A percentile compares a stretch with the other conserved stretches of the same genome.
phyloP scores from a whole-genome alignment of 331 rosid species.

The Saraca asoca region DNA sequence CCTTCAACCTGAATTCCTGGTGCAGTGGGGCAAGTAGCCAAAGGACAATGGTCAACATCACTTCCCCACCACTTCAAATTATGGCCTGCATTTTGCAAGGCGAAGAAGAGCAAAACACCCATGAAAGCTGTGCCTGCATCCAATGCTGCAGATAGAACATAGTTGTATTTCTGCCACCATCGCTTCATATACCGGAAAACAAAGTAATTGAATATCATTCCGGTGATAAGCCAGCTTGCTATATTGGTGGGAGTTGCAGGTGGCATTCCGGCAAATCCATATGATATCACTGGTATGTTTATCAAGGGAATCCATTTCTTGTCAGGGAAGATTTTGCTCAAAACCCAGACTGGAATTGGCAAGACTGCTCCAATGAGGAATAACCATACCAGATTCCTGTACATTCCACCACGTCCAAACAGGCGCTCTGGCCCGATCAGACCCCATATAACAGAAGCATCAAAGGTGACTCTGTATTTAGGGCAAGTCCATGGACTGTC shows the following conservation, averaged over 20 bases:
- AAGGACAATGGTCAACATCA: slow-evolving; percentile 77
- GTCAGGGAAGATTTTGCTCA: slow-evolving; percentile 78
- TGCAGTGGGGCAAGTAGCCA: slow-evolving; percentile 87
- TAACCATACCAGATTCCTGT: slow-evolving; percentile 83
- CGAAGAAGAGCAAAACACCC: slow-evolving; percentile 90
- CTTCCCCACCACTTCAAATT: slow-evolving; percentile 88
- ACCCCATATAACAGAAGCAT: slow-evolving; percentile 97
- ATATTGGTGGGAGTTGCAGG: slow-evolving; percentile 97
- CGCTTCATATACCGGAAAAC: slow-evolving; percentile 75
- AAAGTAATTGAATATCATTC: slow-evolving; percentile 85
- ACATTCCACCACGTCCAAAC: slow-evolving; percentile 89
- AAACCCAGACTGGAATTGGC: slow-evolving; percentile 80
- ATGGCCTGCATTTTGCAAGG: slow-evolving; percentile 65
- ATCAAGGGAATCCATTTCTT: slow-evolving; percentile 91
- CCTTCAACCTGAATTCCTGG: slow-evolving; percentile 77
- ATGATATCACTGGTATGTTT: slow-evolving; percentile 85
- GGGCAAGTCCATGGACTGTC: slow-evolving; percentile 99
- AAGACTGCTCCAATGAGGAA: slow-evolving; percentile 82
- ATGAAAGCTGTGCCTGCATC: slow-evolving; percentile 97
- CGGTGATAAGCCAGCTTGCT: slow-evolving; percentile 93
- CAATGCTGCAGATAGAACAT: too few relatives aligned
- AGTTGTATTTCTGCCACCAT: slow-evolving; percentile 99
- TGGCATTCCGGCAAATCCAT: slow-evolving; percentile 97
- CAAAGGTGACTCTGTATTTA: slow-evolving; percentile 86
- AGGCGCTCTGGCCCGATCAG: slow-evolving; percentile 80